Evolutionary conservation across 2,329 filamentous ascomycete species (phyloP).

Genomic region (Endoconidiophora polonica): DNA sequence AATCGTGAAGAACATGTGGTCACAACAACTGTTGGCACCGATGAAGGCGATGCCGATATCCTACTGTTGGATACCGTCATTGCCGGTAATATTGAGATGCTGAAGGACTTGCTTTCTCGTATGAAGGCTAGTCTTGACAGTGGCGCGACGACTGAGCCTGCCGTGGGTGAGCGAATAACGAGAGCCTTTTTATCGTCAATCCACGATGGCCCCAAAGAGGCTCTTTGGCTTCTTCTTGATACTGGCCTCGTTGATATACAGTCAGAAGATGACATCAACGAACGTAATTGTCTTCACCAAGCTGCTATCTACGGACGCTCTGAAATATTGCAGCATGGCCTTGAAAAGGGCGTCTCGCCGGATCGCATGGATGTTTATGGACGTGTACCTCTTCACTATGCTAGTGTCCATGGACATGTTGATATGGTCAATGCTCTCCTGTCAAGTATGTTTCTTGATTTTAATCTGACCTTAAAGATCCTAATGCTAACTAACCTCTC

Average conservation of each 20-base stretch:
- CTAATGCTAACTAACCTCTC: constrained; percentile 1
- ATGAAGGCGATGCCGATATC: constrained; percentile 79
- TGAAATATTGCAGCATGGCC: constrained; percentile 58
- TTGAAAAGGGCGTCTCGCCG: constrained; percentile 61
- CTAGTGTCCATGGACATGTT: constrained; percentile 81
- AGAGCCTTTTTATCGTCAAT: constrained; percentile 81
- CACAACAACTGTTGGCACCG: constrained; percentile 51
- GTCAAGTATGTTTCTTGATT: constrained; percentile 28
- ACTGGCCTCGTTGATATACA: constrained; percentile 77
- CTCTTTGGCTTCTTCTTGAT: constrained; percentile 59
- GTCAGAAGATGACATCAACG: constrained; percentile 93
- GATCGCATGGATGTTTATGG: constrained; percentile 83
- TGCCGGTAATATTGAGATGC: constrained; percentile 57
- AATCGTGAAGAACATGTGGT: constrained; percentile 42
- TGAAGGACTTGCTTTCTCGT: constrained; percentile 67
- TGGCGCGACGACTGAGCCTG: constrained; percentile 34
- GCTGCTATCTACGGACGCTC: constrained; percentile 84
- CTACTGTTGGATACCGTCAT: constrained; percentile 78
- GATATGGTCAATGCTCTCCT: constrained; percentile 67
- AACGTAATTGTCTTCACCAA: constrained; percentile 89
- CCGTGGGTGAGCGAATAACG: constrained; percentile 60
- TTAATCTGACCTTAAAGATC: constrained; percentile 10
- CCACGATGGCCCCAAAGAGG: constrained; percentile 63
- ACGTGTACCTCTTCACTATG: constrained; percentile 83
- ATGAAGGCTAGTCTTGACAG: constrained; percentile 41